Percentiles rank a stretch among this genome's conserved stretches.
Conservation (phyloP, 2,329 filamentous ascomycete species). For the Fusarium sp. region DNA sequence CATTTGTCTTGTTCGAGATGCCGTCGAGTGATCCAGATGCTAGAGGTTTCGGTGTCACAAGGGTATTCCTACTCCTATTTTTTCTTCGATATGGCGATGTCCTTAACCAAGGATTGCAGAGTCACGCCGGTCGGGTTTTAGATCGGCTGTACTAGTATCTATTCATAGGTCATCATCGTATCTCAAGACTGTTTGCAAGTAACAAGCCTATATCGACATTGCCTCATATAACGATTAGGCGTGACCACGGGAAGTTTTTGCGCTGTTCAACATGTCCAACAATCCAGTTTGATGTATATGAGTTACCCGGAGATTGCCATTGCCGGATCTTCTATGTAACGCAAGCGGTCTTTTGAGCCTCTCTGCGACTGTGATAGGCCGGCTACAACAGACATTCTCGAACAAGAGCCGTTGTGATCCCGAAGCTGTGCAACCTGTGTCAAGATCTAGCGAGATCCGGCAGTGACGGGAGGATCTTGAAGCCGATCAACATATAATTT, state of each 20-base stretch:
- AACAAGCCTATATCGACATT: not conserved
- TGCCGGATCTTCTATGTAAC: slow-evolving; percentile 32
- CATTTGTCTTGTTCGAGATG: slow-evolving; percentile 16
- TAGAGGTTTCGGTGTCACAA: slow-evolving; percentile 17
- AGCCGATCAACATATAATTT: not conserved
- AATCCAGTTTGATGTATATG: slow-evolving; percentile 16
- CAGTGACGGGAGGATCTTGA: slow-evolving; percentile 1
- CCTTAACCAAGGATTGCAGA: not conserved
- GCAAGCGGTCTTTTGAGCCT: slow-evolving; percentile 39
- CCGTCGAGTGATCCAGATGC: slow-evolving; percentile 14
- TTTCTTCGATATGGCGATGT: not conserved
- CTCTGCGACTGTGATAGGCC: slow-evolving; percentile 20
- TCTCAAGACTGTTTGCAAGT: not conserved
- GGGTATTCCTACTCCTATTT: slow-evolving; percentile 10
- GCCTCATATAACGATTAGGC: not conserved
- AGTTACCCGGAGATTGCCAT: slow-evolving; percentile 28
- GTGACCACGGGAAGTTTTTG: slow-evolving; percentile 3
- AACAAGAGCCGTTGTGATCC: slow-evolving; percentile 29
- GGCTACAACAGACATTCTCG: slow-evolving; percentile 26
- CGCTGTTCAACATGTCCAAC: slow-evolving; percentile 29
- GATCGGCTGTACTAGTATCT: not conserved
- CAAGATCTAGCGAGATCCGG: slow-evolving; percentile 41
- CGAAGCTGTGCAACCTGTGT: slow-evolving; percentile 32
- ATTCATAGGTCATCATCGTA: not conserved
- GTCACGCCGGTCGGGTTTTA: not conserved